phyloP scores from a whole-genome alignment of 2,329 filamentous ascomycete species.

The Parastagonospora avenae region DNA sequence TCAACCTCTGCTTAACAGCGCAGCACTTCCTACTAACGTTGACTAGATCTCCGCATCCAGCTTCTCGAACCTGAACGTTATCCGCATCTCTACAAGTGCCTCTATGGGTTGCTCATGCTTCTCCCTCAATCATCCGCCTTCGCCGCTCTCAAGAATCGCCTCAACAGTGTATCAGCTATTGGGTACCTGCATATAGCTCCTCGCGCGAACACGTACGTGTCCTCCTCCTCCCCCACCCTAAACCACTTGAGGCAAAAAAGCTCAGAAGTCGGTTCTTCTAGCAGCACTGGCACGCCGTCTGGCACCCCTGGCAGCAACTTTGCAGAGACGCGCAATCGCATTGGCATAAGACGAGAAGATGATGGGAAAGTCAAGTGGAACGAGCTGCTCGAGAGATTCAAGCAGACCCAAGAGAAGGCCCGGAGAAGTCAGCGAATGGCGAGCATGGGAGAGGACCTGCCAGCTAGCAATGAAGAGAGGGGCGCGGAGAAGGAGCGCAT shows the following conservation, averaged over 20 bases:
- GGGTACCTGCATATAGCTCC: slow-evolving; percentile 87
- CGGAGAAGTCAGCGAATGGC: slow-evolving; percentile 68
- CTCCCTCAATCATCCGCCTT: slow-evolving; percentile 98
- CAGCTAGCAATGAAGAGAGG: slow-evolving; percentile 23
- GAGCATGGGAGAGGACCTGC: slow-evolving; percentile 44
- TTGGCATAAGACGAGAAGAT: slow-evolving; percentile 78
- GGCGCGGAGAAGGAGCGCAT: slow-evolving; percentile 32
- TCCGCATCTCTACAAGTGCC: slow-evolving; percentile 94
- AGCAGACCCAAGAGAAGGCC: slow-evolving; percentile 84
- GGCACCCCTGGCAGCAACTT: slow-evolving; percentile 4
- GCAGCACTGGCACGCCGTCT: slow-evolving; percentile 43
- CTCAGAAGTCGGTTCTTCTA: slow-evolving; percentile 47
- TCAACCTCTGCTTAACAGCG: neutral
- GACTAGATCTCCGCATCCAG: slow-evolving; percentile 86
- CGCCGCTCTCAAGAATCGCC: slow-evolving; percentile 90
- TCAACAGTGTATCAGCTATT: slow-evolving; percentile 97
- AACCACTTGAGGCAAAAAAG: slow-evolving; percentile 50
- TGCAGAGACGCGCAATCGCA: slow-evolving; percentile 3
- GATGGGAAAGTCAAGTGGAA: slow-evolving; percentile 88
- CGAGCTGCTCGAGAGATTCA: slow-evolving; percentile 94
- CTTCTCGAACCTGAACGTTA: slow-evolving; percentile 94
- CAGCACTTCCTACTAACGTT: neutral
- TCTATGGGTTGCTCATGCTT: slow-evolving; percentile 96
- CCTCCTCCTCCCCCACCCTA: slow-evolving; percentile 41
- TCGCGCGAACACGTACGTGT: slow-evolving; percentile 74